These are phyloP conservation scores for Lathyrus oleraceus DNA, from an alignment of 306 rosid species.

Conservation along the genomic window DNA sequence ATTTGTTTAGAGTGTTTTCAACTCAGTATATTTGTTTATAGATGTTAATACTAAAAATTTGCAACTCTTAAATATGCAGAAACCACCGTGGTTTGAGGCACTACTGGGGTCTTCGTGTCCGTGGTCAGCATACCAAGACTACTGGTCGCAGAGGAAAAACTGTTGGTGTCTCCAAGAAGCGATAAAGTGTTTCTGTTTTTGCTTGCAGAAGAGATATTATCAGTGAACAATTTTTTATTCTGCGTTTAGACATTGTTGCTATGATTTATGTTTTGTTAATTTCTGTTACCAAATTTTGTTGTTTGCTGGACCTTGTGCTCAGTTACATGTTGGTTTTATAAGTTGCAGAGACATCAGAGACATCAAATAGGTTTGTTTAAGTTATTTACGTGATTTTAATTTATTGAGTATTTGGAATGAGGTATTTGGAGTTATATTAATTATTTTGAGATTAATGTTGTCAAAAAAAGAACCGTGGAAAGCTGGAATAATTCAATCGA, in stretches of 20 bases:
- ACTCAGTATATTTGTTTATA: neutral
- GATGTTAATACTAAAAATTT: neutral
- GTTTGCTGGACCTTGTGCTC: constrained; percentile 13
- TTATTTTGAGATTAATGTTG: neutral
- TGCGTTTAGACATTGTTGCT: constrained; percentile 8
- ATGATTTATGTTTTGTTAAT: neutral
- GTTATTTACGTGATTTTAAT: neutral
- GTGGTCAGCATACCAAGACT: constrained; percentile 96
- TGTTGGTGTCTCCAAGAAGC: constrained; percentile 40
- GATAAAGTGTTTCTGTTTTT: neutral
- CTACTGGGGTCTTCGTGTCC: constrained; percentile 96
- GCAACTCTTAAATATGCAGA: constrained; percentile 43
- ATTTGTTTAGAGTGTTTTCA: no score
- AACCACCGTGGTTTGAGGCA: constrained; percentile 94
- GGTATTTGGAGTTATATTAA: neutral
- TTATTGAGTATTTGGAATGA: neutral
- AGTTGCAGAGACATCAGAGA: neutral
- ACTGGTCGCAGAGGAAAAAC: constrained; percentile 32
- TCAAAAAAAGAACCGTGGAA: no score
- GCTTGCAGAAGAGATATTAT: neutral
- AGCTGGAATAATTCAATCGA: no score
- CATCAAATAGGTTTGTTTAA: neutral
- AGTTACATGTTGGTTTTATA: neutral
- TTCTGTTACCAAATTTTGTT: constrained; percentile 8
- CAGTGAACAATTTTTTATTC: neutral